Base-by-base conservation (phyloP, 768 basidiomycete species). In the Cyclocybe cylindracea region DNA sequence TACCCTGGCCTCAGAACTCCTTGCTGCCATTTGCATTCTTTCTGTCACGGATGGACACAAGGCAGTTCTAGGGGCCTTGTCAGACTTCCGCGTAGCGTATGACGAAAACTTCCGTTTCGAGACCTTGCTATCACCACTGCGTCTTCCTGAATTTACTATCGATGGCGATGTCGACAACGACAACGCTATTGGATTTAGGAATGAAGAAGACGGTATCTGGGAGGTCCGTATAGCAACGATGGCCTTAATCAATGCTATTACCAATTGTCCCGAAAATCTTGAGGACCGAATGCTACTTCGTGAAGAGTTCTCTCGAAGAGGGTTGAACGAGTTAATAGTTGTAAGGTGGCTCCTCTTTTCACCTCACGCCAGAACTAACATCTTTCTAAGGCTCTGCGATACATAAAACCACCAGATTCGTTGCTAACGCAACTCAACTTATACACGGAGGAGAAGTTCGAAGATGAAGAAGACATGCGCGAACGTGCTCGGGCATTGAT, bases 361-460 rank as follows among this genome's bases (percentile, higher is more conserved):
- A 38, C 29, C 14, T 40, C 46, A 36, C 7, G 16, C 10, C n/a
- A 14, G 7, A 35, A 29, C 11, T 40, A 38, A 43, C 37, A 8
- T 42, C 29, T 37, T 44, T 10, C 57, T 11, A 44, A 94, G 93
- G 81, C 84, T 4, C 73, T 95, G 6, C 79, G 85, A 54, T 91
- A 91, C 58, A 73, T 84, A 36, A 79, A 82, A 60, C 90, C 91
- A 1, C 89, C 91, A 6, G 91, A 75, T 48, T 57, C 65, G 1
- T 69, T 96, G n/a, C 63, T 89, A n/a, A 87, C 78, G 0, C 94
- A 95, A 60, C 70, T 94, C 5, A 82, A 87, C 55, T 77, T 91
- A 24, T 96, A 94, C 59, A 79, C 82, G 0, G 93, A 96, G 55
- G 93, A 95, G 66, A 90, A 91, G 59, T 89, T 86, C 40, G 93